Base-by-base conservation (phyloP, 768 basidiomycete genomes). In the Mycena rebaudengoi region DNA sequence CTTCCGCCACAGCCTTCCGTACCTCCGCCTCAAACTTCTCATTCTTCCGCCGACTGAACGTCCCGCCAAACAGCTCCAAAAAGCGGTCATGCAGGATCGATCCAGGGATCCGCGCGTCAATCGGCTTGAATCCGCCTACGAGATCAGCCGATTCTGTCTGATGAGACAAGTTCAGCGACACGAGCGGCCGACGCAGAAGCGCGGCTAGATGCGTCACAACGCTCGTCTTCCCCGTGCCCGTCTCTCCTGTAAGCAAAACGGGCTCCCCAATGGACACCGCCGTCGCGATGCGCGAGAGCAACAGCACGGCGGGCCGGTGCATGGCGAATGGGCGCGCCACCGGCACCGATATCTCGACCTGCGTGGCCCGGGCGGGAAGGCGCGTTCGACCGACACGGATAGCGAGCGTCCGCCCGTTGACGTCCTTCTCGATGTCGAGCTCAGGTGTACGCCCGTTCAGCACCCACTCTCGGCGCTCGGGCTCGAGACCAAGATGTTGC, bases 221-320 rank as follows among this genome's bases (percentile, higher is more conserved):
- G 53, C 96, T 96, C 0, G 98, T 99, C 78, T 99, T 99, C 14
- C 98, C 98, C 1, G 98, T 99, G n/a, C 98, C 98, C 2, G 98
- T 99, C 80, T 99, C 98, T 45, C 98, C 98, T 0, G 96, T 95
- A 25, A 99, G 84, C 8, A 99, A 84, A 5, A 96, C 82, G 5
- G 98, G 95, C 72, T 99, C 98, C 14, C 78, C 77, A 45, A 91
- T 80, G 0, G 89, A 82, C 45, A 95, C 81, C 0, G 91, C 86
- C 21, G 87, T 88, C 3, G 88, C 87, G 35, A 99, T 90, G 16
- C 94, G 87, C 21, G 94, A 91, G 32, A 98, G 83, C 3, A 99
- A 82, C 29, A 86, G 77, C 1, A 91, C 77, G 0, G 95, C 95
- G 0, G 95, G 96, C 56, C 88, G 87, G 70, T 98, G 97, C 77